A percentile compares a stretch with the other conserved stretches of the same genome.
phyloP scores from a whole-genome alignment of 1,139 yeast species.

The Sugiyamaella japonica region DNA sequence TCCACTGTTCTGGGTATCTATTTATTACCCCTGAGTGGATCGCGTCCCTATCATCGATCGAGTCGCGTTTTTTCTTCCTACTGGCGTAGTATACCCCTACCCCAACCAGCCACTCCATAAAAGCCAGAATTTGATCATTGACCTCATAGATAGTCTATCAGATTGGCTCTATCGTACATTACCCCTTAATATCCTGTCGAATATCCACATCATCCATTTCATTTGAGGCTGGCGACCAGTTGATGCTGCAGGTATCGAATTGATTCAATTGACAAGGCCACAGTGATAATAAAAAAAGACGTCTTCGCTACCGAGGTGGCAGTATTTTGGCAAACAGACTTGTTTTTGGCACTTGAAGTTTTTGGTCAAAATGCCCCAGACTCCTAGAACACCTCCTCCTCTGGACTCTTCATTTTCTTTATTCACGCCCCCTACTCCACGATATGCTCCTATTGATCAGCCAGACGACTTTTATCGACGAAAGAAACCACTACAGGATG shows the following conservation, averaged over 20 bases:
- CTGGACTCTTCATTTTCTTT: conserved; percentile 25
- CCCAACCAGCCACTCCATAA: conserved; percentile 7
- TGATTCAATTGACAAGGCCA: background rate
- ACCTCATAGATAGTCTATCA: background rate
- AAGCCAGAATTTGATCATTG: conserved; percentile 1
- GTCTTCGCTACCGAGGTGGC: background rate
- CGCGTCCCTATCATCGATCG: background rate
- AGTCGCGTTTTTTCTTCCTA: background rate
- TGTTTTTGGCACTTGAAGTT: background rate
- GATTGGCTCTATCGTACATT: background rate
- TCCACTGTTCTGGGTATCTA: no score
- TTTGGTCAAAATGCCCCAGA: conserved; percentile 18
- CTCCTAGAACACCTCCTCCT: conserved; percentile 38
- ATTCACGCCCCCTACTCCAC: conserved; percentile 41
- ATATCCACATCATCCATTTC: background rate
- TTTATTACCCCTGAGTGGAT: no score
- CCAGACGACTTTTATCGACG: conserved; percentile 30
- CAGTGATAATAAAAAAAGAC: no score
- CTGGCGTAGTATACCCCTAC: background rate
- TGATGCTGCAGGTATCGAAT: background rate
- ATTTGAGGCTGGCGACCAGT: background rate
- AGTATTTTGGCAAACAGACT: background rate
- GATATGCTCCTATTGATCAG: conserved; percentile 41
- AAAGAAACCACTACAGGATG: conserved; percentile 10
- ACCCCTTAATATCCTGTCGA: background rate